Evolutionary conservation across 2,329 filamentous ascomycete species (phyloP).

Genomic region (Bertia moriformis): DNA sequence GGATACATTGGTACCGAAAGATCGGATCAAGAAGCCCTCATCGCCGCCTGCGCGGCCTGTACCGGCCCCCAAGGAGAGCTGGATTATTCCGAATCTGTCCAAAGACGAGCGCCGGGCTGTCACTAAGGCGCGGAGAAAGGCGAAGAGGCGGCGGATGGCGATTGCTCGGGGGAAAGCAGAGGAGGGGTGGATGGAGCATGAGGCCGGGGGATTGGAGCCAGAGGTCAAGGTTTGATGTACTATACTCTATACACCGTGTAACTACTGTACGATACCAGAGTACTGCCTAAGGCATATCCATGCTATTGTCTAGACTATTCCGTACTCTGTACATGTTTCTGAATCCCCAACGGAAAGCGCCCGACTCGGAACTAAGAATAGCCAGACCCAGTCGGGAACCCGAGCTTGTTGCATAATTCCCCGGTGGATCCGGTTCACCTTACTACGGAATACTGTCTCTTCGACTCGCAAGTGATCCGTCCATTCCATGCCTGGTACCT

Average conservation of each 20-base stretch:
- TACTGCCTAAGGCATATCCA: too few relatives aligned
- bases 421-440: too few relatives aligned
- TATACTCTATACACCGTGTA: slow-evolving; percentile 9
- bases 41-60: not conserved
- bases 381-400: too few relatives aligned
- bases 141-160: slow-evolving; percentile 9
- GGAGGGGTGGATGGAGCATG: not conserved
- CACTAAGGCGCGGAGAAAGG: slow-evolving; percentile 14
- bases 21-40: not conserved
- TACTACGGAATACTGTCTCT: too few relatives aligned
- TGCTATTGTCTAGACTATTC: too few relatives aligned
- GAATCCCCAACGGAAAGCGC: too few relatives aligned
- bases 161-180: not conserved
- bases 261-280: too few relatives aligned
- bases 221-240: slow-evolving; percentile 4
- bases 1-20: not conserved
- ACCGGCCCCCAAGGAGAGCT: not conserved
- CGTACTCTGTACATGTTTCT: too few relatives aligned
- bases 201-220: slow-evolving; percentile 6
- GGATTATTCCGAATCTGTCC: slow-evolving; percentile 7
- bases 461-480: too few relatives aligned
- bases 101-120: slow-evolving; percentile 14
- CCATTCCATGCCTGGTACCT: too few relatives aligned
- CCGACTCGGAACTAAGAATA: too few relatives aligned
- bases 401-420: too few relatives aligned